Evolutionary conservation across 495 filamentous ascomycete species (phyloP), one percentile per base, ranked within the genome.

Genomic region (Aspergillus funiculosus): DNA sequence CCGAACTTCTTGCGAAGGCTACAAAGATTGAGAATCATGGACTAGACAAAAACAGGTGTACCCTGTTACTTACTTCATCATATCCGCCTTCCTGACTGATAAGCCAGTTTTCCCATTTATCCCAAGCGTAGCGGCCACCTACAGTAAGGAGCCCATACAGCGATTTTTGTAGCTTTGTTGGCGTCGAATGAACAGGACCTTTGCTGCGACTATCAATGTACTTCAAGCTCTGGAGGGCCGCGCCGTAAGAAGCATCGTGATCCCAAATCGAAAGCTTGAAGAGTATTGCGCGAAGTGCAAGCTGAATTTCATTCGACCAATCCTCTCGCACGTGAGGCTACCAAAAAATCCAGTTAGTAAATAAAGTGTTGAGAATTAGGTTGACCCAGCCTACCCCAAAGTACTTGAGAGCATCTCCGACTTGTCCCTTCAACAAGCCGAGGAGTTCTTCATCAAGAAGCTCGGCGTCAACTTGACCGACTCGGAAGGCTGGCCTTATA

Each of bases 251-350:
- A 14, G 94, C 85, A 67, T 95, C 76, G 61, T 95, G 86, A 60
- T 97, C 90, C 92, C 92, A 99, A 39, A 97, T 86, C 1, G 85
- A 85, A 48, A 99, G 76, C 62, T 97, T 97, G 72, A 94, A 99
- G 11, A 99, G 71, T 2, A 89, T 71, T 5, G 82, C 78, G 9
- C 94, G 78, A 42, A 99, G 73, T 1, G 69, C 74, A 15, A 95
- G 71, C 40, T 83, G 72, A 32, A 97, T 90, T 64, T 97, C 92
- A 31, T 87, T 72, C 3, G 82, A 82, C 83, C 85, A 95, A 38
- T 94, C 86, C 56, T 94, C 87, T 35, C 76, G 67, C 35, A 85
- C 49, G 61, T 82, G 74, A 49, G 78, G 57, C 77, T 82, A 59
- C 7, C 0, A 36, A 41, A 14, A 40, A 15, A 9, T 22, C 28